A percentile compares a stretch with the other conserved stretches of the same genome.
These are phyloP conservation scores for Cercophora newfieldiana DNA, from an alignment of 495 filamentous ascomycete species.

Conservation along the genomic window DNA sequence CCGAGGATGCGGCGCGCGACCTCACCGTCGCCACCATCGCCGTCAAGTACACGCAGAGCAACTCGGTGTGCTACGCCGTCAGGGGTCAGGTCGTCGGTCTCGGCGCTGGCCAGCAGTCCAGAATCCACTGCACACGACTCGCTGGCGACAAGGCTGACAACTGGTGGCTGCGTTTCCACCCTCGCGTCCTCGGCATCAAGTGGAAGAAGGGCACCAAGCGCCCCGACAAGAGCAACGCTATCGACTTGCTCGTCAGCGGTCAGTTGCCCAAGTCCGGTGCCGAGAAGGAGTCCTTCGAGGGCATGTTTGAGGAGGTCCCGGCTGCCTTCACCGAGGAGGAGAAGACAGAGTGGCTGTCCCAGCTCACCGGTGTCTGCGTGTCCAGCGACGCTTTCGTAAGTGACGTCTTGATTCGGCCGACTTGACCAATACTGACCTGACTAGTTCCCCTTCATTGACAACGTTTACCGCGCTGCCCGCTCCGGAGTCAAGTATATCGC, in stretches of 20 bases:
- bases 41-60: constrained; percentile 96
- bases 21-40: constrained; percentile 95
- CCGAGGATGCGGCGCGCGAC: constrained; percentile 81
- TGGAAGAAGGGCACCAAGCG: constrained; percentile 98
- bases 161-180: constrained; percentile 99
- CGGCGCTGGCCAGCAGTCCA: constrained; percentile 93
- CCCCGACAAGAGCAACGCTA: constrained; percentile 95
- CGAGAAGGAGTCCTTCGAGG: constrained; percentile 84
- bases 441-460: constrained; percentile 97
- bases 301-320: constrained; percentile 90
- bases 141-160: constrained; percentile 99
- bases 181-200: constrained; percentile 79
- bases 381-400: constrained; percentile 94
- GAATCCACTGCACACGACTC: constrained; percentile 96
- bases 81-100: constrained; percentile 93
- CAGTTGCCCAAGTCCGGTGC: constrained; percentile 75
- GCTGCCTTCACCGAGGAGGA: constrained; percentile 78
- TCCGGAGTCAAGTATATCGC: constrained; percentile 95
- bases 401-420: constrained; percentile 19
- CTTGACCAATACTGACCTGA: constrained; percentile 15
- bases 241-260: constrained; percentile 90
- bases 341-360: constrained; percentile 75
- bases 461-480: constrained; percentile 83
- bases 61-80: constrained; percentile 96
- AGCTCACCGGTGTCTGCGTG: constrained; percentile 78